Conservation (phyloP, 2,329 filamentous ascomycete genomes). For the Sclerotinia sclerotiorum region DNA sequence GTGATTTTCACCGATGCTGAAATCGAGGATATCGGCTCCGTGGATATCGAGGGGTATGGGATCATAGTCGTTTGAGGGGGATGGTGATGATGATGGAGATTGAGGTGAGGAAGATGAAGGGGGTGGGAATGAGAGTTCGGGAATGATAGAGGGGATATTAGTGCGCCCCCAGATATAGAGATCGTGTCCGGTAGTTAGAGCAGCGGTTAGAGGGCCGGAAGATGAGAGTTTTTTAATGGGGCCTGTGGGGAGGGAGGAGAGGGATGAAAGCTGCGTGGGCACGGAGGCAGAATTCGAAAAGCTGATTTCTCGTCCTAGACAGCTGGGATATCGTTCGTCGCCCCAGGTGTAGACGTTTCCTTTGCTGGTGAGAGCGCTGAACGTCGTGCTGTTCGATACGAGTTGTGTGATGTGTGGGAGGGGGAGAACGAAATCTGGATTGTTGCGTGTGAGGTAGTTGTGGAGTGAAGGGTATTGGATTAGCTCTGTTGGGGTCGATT, state of each 20-base stretch:
- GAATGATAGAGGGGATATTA: constrained; percentile 27
- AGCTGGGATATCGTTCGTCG: constrained; percentile 57
- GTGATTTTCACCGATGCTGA: constrained; percentile 59
- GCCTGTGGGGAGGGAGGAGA: constrained; percentile 52
- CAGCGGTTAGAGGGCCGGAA: constrained; percentile 58
- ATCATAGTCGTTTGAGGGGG: constrained; percentile 11
- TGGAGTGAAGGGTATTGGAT: constrained; percentile 29
- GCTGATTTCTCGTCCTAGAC: constrained; percentile 53
- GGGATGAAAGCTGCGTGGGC: constrained; percentile 50
- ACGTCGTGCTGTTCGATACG: constrained; percentile 43
- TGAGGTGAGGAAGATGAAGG: not conserved
- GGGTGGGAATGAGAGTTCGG: constrained; percentile 19
- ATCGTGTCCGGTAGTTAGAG: constrained; percentile 56
- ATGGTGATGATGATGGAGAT: not conserved
- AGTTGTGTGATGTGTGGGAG: constrained; percentile 28
- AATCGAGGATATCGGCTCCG: constrained; percentile 54
- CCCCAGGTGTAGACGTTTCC: constrained; percentile 50
- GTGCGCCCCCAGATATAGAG: constrained; percentile 62
- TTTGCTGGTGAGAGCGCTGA: constrained; percentile 42
- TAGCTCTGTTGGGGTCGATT: constrained; percentile 18
- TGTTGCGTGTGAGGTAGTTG: constrained; percentile 19
- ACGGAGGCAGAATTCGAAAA: constrained; percentile 46
- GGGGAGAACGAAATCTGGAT: constrained; percentile 18
- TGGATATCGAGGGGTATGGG: constrained; percentile 41
- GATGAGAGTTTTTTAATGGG: constrained; percentile 52